These are phyloP conservation scores for Malus asiatica DNA, from an alignment of 306 rosid genomes.

Conservation along the genomic window DNA sequence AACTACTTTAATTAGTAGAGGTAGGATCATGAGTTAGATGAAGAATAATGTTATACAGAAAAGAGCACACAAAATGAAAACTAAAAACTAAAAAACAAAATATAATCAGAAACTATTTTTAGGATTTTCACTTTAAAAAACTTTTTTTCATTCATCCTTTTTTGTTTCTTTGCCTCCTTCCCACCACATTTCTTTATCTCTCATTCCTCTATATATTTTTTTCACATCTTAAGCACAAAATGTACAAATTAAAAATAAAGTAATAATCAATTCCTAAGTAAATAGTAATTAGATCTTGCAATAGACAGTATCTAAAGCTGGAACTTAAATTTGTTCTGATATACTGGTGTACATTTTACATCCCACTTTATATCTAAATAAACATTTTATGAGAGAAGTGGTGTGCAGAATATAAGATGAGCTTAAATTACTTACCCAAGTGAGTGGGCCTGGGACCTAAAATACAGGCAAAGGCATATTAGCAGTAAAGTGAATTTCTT, in stretches of 20 bases:
- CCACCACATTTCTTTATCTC: background rate
- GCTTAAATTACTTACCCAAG: background rate
- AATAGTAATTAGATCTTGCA: background rate
- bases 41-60: background rate
- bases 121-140: too few relatives aligned
- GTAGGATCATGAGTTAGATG: background rate
- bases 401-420: background rate
- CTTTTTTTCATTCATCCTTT: too few relatives aligned
- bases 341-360: background rate
- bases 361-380: slow-evolving; percentile 1
- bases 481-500: background rate
- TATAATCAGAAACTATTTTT: too few relatives aligned
- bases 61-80: background rate
- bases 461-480: background rate
- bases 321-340: slow-evolving; percentile 31
- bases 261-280: background rate
- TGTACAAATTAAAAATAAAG: background rate
- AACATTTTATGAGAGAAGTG: slow-evolving; percentile 17
- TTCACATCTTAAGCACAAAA: too few relatives aligned
- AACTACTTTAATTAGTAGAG: background rate
- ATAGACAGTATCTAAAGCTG: slow-evolving; percentile 17
- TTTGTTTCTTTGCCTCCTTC: background rate
- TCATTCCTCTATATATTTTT: too few relatives aligned
- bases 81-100: too few relatives aligned
- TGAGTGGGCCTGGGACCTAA: background rate